phyloP scores from a whole-genome alignment of 129 eudicot species.

The Chrysanthemum makinoi region DNA sequence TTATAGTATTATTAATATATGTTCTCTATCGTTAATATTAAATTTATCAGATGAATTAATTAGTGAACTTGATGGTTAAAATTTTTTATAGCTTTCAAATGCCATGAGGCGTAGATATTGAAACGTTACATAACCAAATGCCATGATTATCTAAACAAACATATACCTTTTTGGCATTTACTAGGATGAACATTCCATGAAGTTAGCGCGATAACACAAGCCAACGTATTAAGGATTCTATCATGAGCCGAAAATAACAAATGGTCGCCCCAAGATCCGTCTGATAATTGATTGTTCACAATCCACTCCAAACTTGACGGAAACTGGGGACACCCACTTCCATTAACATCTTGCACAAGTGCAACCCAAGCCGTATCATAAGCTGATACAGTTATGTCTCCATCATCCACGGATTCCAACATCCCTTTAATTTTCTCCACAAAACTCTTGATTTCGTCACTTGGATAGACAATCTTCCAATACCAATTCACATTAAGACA shows the following conservation, averaged over 20 bases:
- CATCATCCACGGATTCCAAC: conserved; percentile 69
- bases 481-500: neutral
- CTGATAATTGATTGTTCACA: conserved; percentile 52
- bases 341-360: conserved; percentile 55
- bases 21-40: too few species aligned
- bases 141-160: neutral
- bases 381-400: conserved; percentile 64
- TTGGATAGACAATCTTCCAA: conserved; percentile 14
- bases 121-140: too few species aligned
- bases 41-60: too few species aligned
- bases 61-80: too few species aligned
- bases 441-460: conserved; percentile 30
- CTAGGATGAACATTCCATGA: conserved; percentile 77
- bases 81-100: too few species aligned
- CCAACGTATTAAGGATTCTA: conserved; percentile 68
- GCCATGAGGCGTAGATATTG: too few species aligned
- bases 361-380: conserved; percentile 99
- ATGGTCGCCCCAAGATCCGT: conserved; percentile 93
- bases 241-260: conserved; percentile 55
- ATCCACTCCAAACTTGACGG: conserved; percentile 86
- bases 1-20: too few species aligned
- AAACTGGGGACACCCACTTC: conserved; percentile 55
- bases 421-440: conserved; percentile 42
- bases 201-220: conserved; percentile 72
- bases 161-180: conserved; percentile 51